Base-by-base conservation (phyloP, 768 basidiomycete genomes). In the Russula sp. region DNA sequence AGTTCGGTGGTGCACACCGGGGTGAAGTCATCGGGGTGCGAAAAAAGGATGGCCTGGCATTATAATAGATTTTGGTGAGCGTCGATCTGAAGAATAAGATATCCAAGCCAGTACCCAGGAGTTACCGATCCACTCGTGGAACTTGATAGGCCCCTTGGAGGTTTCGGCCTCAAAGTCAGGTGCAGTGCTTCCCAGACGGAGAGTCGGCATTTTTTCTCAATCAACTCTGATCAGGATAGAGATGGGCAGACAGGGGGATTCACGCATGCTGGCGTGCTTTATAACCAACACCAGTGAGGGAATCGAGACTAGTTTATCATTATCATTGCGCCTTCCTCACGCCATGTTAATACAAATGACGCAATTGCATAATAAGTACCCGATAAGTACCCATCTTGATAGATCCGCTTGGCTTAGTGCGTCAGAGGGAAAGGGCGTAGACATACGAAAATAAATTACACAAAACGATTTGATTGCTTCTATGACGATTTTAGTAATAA, bases 1-100 rank as follows among this genome's bases (percentile, higher is more conserved):
- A 98, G 88, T 79, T 98, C 97, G 60, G 97, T 99, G 54, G 97
- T 95, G 83, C 92, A 94, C 58, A 95, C 88, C 55, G 90, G 90
- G n/a, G 90, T 91, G 73, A 93, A 93, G 73, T 93, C 89, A 50
- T 89, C 94, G 0, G 94, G 94, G 76, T 97, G 94, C 34, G 94
- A 96, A 84, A 98, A 98, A 62, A 98, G 81, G 74, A 94, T 77
- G 56, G 82, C 89, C 91, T 92, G 63, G 49, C n/a, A 36, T 28
- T 32, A 42, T 6, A 40, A 18, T 18, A 40, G 16, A 44, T 32
- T 11, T 44, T 13, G 34, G 11, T 40, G 57, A 56, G 26, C 7
- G 22, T 36, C 3, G 0, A 36, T 28, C 20, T 14, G 24, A 36
- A 13, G 14, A 11, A 24, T 20, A 40, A 18, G 28, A 59, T 30